phyloP scores from a whole-genome alignment of 306 rosid genomes.

The Benincasa hispida region DNA sequence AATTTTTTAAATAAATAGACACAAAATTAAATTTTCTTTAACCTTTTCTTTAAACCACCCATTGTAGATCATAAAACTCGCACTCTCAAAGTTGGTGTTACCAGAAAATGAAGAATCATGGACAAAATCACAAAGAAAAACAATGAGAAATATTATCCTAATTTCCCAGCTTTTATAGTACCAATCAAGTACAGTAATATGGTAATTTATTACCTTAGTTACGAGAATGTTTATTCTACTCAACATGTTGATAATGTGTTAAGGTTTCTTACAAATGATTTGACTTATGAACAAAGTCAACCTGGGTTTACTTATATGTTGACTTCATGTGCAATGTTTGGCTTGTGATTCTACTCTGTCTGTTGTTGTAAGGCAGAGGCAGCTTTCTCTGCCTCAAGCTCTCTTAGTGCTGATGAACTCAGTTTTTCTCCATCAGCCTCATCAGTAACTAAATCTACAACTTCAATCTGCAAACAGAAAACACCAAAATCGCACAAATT shows the following conservation, averaged over 20 bases:
- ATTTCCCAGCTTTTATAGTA: too few species aligned
- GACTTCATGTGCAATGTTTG: neutral
- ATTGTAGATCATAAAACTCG: too few species aligned
- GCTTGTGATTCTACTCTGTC: neutral
- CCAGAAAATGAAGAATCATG: too few species aligned
- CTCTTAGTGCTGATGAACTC: constrained; percentile 64
- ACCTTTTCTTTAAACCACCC: too few species aligned
- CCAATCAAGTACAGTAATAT: neutral
- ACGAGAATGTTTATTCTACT: neutral
- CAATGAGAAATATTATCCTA: too few species aligned
- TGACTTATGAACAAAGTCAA: neutral
- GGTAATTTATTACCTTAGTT: neutral
- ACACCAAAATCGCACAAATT: neutral
- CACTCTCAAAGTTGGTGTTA: too few species aligned
- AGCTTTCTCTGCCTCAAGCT: constrained; percentile 60
- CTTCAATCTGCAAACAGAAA: constrained; percentile 70
- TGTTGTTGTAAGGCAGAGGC: constrained; percentile 14
- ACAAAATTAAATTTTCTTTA: too few species aligned
- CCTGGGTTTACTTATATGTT: neutral
- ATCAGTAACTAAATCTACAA: constrained; percentile 62
- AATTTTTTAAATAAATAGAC: too few species aligned
- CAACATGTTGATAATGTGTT: too few species aligned
- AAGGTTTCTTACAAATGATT: too few species aligned
- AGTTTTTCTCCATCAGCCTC: constrained; percentile 54
- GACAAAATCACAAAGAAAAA: too few species aligned